A percentile compares a stretch with the other conserved stretches of the same genome.
phyloP scores from a whole-genome alignment of 768 basidiomycete genomes.

The Porphyrellus cyaneotinctus region DNA sequence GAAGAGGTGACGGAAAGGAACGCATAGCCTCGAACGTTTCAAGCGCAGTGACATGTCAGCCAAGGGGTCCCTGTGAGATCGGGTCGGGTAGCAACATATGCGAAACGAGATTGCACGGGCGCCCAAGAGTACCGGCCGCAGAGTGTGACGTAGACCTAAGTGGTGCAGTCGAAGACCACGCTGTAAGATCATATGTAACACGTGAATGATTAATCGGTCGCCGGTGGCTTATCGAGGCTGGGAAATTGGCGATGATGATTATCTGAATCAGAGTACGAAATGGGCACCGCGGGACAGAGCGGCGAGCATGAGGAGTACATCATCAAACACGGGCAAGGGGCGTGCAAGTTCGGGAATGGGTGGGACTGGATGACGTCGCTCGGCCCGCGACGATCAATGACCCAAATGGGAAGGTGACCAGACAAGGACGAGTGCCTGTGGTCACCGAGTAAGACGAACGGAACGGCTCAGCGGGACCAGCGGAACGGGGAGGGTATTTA shows the following conservation, averaged over 20 bases:
- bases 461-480: too few relatives aligned
- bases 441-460: not conserved
- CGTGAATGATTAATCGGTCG: too few relatives aligned
- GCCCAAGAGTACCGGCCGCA: too few relatives aligned
- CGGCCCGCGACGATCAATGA: constrained; percentile 23
- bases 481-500: not conserved
- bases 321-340: constrained; percentile 14
- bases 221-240: not conserved
- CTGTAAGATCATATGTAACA: too few relatives aligned
- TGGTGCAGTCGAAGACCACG: too few relatives aligned
- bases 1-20: not conserved
- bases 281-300: not conserved
- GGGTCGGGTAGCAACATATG: too few relatives aligned
- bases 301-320: constrained; percentile 6
- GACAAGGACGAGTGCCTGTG: not conserved
- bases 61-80: too few relatives aligned
- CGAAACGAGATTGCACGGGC: too few relatives aligned
- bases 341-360: constrained; percentile 13
- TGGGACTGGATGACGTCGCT: constrained; percentile 14
- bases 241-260: not conserved
- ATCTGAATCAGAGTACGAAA: constrained; percentile 1
- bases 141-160: too few relatives aligned
- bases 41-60: too few relatives aligned
- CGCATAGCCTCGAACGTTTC: not conserved
- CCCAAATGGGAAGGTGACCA: constrained; percentile 19